Evolutionary conservation across 2,329 filamentous ascomycete genomes (phyloP).

Genomic region (Claviceps spartinae): DNA sequence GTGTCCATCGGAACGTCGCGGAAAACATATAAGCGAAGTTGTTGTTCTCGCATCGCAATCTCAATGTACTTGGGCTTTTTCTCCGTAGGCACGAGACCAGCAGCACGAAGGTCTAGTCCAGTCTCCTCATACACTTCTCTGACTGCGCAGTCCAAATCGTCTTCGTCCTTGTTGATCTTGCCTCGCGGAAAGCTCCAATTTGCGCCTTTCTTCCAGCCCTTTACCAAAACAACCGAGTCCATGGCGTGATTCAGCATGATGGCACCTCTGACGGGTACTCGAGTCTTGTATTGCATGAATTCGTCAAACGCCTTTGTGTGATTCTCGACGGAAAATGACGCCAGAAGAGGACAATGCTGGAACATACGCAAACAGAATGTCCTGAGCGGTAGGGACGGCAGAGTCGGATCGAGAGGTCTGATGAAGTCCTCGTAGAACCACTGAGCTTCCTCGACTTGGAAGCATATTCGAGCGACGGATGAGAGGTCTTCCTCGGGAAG

Average conservation of each 20-base stretch:
- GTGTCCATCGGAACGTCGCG: conserved; percentile 78
- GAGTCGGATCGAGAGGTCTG: conserved; percentile 68
- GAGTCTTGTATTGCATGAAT: conserved; percentile 87
- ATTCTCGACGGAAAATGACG: conserved; percentile 62
- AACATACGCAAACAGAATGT: conserved; percentile 85
- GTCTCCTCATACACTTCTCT: conserved; percentile 96
- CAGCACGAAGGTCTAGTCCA: conserved; percentile 65
- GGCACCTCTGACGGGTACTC: conserved; percentile 84
- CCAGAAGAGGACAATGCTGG: conserved; percentile 81
- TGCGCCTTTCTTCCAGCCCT: conserved; percentile 93
- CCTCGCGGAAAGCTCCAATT: conserved; percentile 95
- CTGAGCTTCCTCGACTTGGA: conserved; percentile 97
- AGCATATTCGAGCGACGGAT: conserved; percentile 87
- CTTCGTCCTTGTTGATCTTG: conserved; percentile 96
- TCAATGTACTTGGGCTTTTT: conserved; percentile 72
- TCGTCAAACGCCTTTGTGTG: conserved; percentile 77
- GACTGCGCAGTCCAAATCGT: conserved; percentile 84
- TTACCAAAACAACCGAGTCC: conserved; percentile 86
- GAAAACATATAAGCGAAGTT: conserved; percentile 86
- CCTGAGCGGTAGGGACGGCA: conserved; percentile 76
- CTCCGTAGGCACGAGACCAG: conserved; percentile 61
- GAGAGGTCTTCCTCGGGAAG: conserved; percentile 81
- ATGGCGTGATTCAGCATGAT: conserved; percentile 89
- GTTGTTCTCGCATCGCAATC: conserved; percentile 81
- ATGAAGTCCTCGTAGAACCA: conserved; percentile 99